A percentile compares a stretch with the other conserved stretches of the same genome.
Evolutionary conservation across 75 land plant species (phyloP).

Genomic region (Pinus albicaulis): DNA sequence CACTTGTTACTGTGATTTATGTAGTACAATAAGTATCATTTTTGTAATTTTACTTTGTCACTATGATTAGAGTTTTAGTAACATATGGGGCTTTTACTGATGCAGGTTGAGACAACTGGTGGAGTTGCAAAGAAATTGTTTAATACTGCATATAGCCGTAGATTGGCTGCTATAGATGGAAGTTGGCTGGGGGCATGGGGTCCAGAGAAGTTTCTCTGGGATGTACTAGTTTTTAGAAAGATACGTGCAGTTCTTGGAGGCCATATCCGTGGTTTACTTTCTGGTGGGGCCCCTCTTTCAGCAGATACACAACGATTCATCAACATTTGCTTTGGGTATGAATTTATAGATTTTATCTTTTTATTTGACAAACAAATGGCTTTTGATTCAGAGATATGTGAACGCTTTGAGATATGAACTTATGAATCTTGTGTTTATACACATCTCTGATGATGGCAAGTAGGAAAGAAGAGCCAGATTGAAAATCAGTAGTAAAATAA

Average conservation of each 20-base stretch:
- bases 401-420: not conserved
- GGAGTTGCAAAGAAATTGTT: slow-evolving; percentile 74
- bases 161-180: slow-evolving; percentile 73
- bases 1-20: not conserved
- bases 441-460: not conserved
- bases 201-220: slow-evolving; percentile 69
- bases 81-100: not conserved
- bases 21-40: not conserved
- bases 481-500: too few species aligned
- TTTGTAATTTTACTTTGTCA: not conserved
- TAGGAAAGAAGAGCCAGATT: not conserved
- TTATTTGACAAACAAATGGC: not conserved
- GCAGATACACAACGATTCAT: slow-evolving; percentile 90
- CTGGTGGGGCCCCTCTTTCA: slow-evolving; percentile 94
- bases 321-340: slow-evolving; percentile 84
- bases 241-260: slow-evolving; percentile 76
- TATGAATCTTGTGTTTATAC: not conserved
- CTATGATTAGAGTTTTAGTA: not conserved
- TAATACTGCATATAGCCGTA: slow-evolving; percentile 67
- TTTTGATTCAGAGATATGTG: too few species aligned
- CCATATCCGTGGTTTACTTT: slow-evolving; percentile 64
- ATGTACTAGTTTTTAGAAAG: slow-evolving; percentile 66
- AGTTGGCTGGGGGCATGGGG: slow-evolving; percentile 94
- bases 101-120: slow-evolving; percentile 81
- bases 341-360: not conserved